Base-by-base conservation (phyloP, 73 alveolate genomes). In the Uronychia binucleata region DNA sequence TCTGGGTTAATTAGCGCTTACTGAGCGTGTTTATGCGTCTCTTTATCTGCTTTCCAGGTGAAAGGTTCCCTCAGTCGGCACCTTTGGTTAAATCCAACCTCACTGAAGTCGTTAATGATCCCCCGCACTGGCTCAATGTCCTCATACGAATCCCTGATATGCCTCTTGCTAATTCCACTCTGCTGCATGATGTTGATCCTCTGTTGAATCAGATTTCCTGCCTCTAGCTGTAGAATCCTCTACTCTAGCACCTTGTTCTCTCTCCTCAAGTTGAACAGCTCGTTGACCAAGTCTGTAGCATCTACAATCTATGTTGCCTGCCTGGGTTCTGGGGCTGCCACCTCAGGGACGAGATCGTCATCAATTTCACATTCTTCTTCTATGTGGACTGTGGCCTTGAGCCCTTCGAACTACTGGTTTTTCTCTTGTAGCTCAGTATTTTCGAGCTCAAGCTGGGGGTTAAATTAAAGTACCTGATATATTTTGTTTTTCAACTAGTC, bases 401-500 rank as follows among this genome's bases (percentile, higher is more conserved):
- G n/a, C 67, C 30, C 5, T 30, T 75, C 81, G 5, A 75, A 5
- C 1, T 28, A 5, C 8, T 75, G 32, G 29, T 28, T 28, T 30
- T 32, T 75, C 58, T 75, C 81, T 30, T 32, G 5, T 26, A 75
- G 27, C 1, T 75, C 81, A 28, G 28, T 32, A 75, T 75, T 75
- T 32, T 75, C 81, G 26, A 75, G 27, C 30, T 75, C 28, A 28
- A 75, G 67, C 67, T 46, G 19, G 19, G 5, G 5, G 19, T 46
- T 46, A 46, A 46, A 30, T 75, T 75, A 30, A 30, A 30, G 8
- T 13, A 75, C 46, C 32, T 75, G 57, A 28, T 25, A 28, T 8
- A 28, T 75, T 27, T 8, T 30, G 1, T 25, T 13, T 75, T 75
- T 32, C 32, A 75, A 5, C 30, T 75, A 30, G n/a, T 86, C 93